Evolutionary conservation across 192 early-diverging fungal genomes (phyloP), one percentile per base, ranked within the genome.

Genomic region (Diversispora epigaea): DNA sequence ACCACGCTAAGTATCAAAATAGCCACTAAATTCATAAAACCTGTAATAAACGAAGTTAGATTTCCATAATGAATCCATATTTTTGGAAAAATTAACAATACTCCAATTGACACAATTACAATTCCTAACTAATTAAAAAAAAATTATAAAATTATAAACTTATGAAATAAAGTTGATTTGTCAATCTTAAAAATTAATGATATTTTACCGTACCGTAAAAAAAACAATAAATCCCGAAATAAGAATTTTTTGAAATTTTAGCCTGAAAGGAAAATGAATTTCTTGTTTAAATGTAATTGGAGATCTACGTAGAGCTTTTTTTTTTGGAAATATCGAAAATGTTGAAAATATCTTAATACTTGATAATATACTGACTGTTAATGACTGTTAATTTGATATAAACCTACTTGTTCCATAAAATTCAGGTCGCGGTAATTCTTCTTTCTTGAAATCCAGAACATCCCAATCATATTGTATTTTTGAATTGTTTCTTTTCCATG

Each of bases 401-500:
- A 25, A 49, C 0, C 64, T 77, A 49, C 79, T 69, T 3, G 88
- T 88, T 10, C 80, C 82, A 52, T 83, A 77, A 82, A 86, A 92
- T 63, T 92, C 83, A 1, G 91, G 87, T 58, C 91, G 55, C n/a
- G 81, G 75, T 61, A 74, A 72, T 68, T 90, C 88, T n/a, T 77
- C 76, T 39, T 72, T 75, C 57, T 89, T 77, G 71, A 83, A 83
- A 32, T 87, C 83, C 6, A 73, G 9, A 3, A 86, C 79, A 58
- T 90, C 85, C 91, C 91, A 92, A 17, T 80, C 70, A 52, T 80
- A 89, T 6, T 79, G 77, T 63, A 91, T 61, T n/a, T 69, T 56
- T 32, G 75, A 76, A 44, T 82, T 85, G 74, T 79, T 76, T 21
- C 89, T 81, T 64, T 86, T 87, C 91, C 91, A 91, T 65, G 78